phyloP scores from a whole-genome alignment of 2,329 filamentous ascomycete genomes.

The Fusarium udum region DNA sequence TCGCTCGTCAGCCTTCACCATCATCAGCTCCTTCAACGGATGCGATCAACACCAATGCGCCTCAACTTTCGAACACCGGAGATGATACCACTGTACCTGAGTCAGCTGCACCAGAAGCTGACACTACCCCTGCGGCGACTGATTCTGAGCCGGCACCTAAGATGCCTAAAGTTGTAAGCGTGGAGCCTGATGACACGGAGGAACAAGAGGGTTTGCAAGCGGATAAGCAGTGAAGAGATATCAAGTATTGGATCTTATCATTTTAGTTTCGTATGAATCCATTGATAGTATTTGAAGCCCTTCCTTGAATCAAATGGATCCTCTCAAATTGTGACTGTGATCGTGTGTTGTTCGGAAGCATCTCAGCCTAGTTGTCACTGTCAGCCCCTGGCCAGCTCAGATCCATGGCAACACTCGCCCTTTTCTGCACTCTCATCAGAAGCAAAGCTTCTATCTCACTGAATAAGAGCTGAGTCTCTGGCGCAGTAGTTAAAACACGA shows the following conservation, averaged over 20 bases:
- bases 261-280: background rate
- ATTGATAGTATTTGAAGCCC: background rate
- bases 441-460: background rate
- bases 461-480: background rate
- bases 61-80: background rate
- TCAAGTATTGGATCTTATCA: background rate
- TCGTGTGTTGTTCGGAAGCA: background rate
- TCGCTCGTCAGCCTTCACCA: background rate
- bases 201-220: slow-evolving; percentile 5
- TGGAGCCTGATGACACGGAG: background rate
- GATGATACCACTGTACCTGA: background rate
- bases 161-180: background rate
- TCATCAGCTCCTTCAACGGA: background rate
- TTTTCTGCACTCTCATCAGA: background rate
- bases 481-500: background rate
- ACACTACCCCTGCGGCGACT: background rate
- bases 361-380: slow-evolving; percentile 8
- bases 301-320: background rate
- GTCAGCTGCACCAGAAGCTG: no score
- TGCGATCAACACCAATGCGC: no score
- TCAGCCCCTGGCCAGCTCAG: background rate
- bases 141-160: background rate
- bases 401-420: background rate
- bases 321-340: background rate
- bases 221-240: background rate